These are phyloP conservation scores for Aspergillus phoenicis DNA, from an alignment of 2,329 filamentous ascomycete genomes.

Conservation along the genomic window DNA sequence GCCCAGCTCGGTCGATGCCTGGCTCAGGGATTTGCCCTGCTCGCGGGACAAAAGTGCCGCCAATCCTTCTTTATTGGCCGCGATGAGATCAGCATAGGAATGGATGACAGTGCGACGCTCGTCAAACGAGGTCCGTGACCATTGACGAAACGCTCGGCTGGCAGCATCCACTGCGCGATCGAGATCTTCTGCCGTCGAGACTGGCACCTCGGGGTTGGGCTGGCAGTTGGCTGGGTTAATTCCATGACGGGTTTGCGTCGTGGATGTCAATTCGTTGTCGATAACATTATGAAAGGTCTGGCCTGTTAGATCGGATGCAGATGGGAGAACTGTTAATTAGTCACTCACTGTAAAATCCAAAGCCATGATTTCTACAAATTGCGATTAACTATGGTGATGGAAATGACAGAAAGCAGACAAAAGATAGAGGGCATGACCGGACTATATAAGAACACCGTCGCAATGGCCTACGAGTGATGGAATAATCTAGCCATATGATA, in stretches of 20 bases:
- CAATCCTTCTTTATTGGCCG: slow-evolving; percentile 40
- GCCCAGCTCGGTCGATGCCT: slow-evolving; percentile 31
- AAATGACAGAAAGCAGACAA: background rate
- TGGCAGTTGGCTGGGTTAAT: slow-evolving; percentile 56
- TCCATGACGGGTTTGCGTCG: slow-evolving; percentile 49
- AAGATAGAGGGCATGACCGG: background rate
- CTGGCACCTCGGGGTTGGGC: slow-evolving; percentile 54
- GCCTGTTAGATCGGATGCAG: background rate
- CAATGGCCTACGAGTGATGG: background rate
- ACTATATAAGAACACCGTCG: background rate
- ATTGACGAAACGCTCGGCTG: slow-evolving; percentile 51
- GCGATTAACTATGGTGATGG: background rate
- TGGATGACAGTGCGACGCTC: slow-evolving; percentile 37
- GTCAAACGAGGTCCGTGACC: slow-evolving; percentile 43
- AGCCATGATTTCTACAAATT: background rate
- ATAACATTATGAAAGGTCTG: slow-evolving; percentile 56
- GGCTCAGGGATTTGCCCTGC: slow-evolving; percentile 43
- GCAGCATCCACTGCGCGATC: slow-evolving; percentile 55
- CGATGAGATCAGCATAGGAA: slow-evolving; percentile 39
- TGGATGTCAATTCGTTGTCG: slow-evolving; percentile 51
- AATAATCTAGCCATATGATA: too few relatives aligned
- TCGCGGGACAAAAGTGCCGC: slow-evolving; percentile 45
- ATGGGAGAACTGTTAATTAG: too few relatives aligned
- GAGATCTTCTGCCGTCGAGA: slow-evolving; percentile 53
- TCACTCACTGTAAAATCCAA: background rate